Evolutionary conservation across 2,329 filamentous ascomycete genomes (phyloP).

Genomic region (Trichoderma guizhouense): DNA sequence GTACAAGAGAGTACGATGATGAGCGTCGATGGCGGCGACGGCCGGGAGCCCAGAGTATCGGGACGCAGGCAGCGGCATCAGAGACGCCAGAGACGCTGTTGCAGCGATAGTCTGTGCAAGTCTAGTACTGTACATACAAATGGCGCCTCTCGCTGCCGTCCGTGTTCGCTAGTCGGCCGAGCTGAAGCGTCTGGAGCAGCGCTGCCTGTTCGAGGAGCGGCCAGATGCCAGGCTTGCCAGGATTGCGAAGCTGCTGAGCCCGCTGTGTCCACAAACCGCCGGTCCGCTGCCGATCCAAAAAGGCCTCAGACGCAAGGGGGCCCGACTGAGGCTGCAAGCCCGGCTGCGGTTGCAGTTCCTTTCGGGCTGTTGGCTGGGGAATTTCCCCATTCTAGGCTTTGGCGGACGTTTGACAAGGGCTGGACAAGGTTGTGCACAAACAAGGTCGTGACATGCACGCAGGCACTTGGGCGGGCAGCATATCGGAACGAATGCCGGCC

Average conservation of each 20-base stretch:
- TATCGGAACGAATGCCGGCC: conserved; percentile 17
- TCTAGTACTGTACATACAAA: too few relatives aligned
- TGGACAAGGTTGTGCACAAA: background rate
- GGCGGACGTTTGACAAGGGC: background rate
- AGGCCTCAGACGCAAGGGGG: conserved; percentile 6
- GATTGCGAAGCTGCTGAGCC: background rate
- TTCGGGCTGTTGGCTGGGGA: background rate
- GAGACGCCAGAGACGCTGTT: background rate
- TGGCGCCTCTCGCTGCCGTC: background rate
- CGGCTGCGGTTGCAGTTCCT: background rate
- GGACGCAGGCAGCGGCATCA: conserved; percentile 11
- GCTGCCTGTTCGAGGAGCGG: background rate
- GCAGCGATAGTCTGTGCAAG: background rate
- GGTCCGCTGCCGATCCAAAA: background rate
- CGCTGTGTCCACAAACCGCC: background rate
- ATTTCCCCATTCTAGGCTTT: too few relatives aligned
- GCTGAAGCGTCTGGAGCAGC: background rate
- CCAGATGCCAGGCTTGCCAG: background rate
- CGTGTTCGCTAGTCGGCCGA: background rate
- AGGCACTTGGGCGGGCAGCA: background rate
- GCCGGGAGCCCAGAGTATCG: conserved; percentile 1
- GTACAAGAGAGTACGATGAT: background rate
- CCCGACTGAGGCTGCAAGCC: background rate
- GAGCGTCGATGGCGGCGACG: background rate
- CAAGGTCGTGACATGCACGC: background rate